Percentiles rank a stretch among this genome's conserved stretches.
Evolutionary conservation across 148 eudicot species (phyloP).

Genomic region (Silene conica): DNA sequence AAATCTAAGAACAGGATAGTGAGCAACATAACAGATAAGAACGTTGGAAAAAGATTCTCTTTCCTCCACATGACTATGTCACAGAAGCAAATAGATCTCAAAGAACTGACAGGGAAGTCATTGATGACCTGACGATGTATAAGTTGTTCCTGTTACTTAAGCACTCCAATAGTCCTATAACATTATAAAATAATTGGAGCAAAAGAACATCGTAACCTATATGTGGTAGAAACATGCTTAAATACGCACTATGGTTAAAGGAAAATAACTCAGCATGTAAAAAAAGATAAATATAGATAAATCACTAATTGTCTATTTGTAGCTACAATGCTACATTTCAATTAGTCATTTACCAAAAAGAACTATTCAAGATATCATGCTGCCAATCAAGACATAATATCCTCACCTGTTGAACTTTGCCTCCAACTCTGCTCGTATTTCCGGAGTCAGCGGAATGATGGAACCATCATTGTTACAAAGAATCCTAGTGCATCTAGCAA

Average conservation of each 20-base stretch:
- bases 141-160: neutral
- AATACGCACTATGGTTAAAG: neutral
- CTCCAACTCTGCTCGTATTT: slow-evolving; percentile 69
- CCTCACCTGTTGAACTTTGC: slow-evolving; percentile 75
- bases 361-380: neutral
- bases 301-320: too few relatives aligned
- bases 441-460: slow-evolving; percentile 63
- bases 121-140: neutral
- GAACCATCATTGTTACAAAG: slow-evolving; percentile 88
- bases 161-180: neutral
- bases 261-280: neutral
- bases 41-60: neutral
- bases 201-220: neutral
- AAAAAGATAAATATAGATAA: too few relatives aligned
- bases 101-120: neutral
- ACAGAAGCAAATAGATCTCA: neutral
- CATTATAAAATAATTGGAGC: neutral
- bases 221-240: neutral
- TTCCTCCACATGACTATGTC: neutral
- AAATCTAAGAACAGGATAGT: neutral
- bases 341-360: neutral
- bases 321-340: neutral
- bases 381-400: neutral
- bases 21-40: neutral
- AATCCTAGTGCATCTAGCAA: slow-evolving; percentile 80